Conservation (phyloP, 2,329 filamentous ascomycete species). For the Nemania sp. region DNA sequence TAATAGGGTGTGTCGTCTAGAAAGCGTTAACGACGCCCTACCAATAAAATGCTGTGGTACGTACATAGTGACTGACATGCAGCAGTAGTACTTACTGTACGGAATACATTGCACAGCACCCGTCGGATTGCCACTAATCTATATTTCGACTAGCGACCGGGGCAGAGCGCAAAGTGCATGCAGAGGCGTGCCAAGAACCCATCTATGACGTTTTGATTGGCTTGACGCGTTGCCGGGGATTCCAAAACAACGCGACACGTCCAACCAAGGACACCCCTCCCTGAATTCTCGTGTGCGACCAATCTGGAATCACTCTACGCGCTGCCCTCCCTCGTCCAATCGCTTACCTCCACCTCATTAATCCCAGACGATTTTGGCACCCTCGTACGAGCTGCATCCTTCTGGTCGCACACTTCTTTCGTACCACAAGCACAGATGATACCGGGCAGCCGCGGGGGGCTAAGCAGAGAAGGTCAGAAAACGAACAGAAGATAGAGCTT, state of each 20-base stretch:
- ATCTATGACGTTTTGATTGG: constrained; percentile 30
- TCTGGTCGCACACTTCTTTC: constrained; percentile 32
- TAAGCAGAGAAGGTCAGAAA: constrained; percentile 7
- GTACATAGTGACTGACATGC: too few relatives aligned
- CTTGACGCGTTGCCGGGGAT: constrained; percentile 30
- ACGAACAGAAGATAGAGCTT: background rate
- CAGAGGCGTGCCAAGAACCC: constrained; percentile 26
- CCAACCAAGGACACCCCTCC: constrained; percentile 21
- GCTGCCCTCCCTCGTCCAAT: constrained; percentile 36
- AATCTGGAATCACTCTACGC: constrained; percentile 40
- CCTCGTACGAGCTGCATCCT: constrained; percentile 37
- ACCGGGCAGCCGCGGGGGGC: constrained; percentile 17
- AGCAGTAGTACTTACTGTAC: background rate
- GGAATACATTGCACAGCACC: constrained; percentile 1
- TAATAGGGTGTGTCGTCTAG: too few relatives aligned
- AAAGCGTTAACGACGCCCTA: too few relatives aligned
- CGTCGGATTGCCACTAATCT: constrained; percentile 4
- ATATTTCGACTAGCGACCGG: constrained; percentile 15
- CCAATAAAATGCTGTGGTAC: background rate
- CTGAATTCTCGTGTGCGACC: constrained; percentile 24
- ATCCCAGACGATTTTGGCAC: constrained; percentile 33
- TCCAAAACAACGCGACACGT: constrained; percentile 39
- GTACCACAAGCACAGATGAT: constrained; percentile 29
- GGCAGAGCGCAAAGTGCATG: constrained; percentile 35
- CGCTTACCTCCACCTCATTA: constrained; percentile 33